Conservation (phyloP, 768 basidiomycete species). For the Mycena vulgaris region DNA sequence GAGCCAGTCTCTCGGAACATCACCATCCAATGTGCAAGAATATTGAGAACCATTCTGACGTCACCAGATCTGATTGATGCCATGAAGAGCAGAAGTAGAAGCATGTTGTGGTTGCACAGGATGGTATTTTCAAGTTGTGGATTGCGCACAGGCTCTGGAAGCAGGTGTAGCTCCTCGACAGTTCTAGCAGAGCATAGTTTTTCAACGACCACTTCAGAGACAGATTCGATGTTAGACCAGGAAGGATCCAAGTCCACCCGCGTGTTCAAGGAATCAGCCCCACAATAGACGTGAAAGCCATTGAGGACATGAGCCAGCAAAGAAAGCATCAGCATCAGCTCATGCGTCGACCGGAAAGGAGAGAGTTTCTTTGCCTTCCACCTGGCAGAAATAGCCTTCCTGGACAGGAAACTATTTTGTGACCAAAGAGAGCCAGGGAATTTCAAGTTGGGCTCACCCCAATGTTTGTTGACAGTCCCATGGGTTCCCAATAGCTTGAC, state of each 20-base stretch:
- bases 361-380: slow-evolving; percentile 34
- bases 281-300: slow-evolving; percentile 29
- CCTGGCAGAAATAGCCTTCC: slow-evolving; percentile 26
- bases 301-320: slow-evolving; percentile 30
- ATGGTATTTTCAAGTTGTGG: slow-evolving; percentile 30
- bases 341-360: slow-evolving; percentile 24
- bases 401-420: slow-evolving; percentile 3
- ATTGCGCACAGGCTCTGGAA: slow-evolving; percentile 11
- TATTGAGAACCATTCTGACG: slow-evolving; percentile 33
- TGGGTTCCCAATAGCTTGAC: slow-evolving; percentile 41
- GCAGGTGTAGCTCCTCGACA: slow-evolving; percentile 10
- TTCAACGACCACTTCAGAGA: neutral
- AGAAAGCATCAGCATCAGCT: slow-evolving; percentile 27
- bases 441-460: slow-evolving; percentile 44
- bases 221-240: neutral
- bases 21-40: slow-evolving; percentile 33
- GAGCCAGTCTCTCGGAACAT: slow-evolving; percentile 33
- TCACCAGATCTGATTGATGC: slow-evolving; percentile 35
- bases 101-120: slow-evolving; percentile 36
- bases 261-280: neutral
- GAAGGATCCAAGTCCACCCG: neutral
- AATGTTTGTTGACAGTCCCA: slow-evolving; percentile 43
- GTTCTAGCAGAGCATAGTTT: slow-evolving; percentile 19
- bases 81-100: slow-evolving; percentile 25
- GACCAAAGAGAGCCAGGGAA: slow-evolving; percentile 34